Evolutionary conservation across 108 stramenopile species (phyloP), one percentile per base, ranked within the genome.

Genomic region (Skeletonema grethae): DNA sequence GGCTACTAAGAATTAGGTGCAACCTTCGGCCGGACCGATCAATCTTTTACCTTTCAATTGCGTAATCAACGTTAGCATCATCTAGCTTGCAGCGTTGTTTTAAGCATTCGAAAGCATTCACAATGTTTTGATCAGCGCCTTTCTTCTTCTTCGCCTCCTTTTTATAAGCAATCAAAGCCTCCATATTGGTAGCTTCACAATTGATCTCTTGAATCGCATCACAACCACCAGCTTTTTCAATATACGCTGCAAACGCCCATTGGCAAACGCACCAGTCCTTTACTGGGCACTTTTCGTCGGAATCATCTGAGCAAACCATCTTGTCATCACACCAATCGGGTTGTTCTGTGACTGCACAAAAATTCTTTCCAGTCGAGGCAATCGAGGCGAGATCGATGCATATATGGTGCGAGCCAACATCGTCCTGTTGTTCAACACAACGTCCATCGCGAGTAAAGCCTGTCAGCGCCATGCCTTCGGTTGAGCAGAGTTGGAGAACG

Each of bases 231-330:
- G 88, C 85, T 18, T 75, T 75, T 48, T 84, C 34, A 15, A 90
- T 64, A 61, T 88, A 88, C 22, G 67, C 64, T 7, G 84, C 85
- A 75, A 88, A 90, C 0, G 90, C 90, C 87, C 87, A 88, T 48
- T 88, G 84, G 45, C 87, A 88, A 55, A 86, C 87, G 59, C 85
- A 86, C 85, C 85, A 88, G 58, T 88, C 43, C 45, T 79, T 8
- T 7, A 88, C 62, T 4, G 75, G 56, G 56, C 82, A 85, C 15
- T 12, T 38, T 2, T 20, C n/a, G 1, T 63, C 39, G 10, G 39
- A 56, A 56, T 83, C 67, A 7, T 79, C 82, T 48, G 85, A 71
- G 43, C 86, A 87, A 16, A 75, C 77, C 82, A 83, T 81, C 68
- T 73, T 29, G 34, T 55, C 24, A 5, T 67, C 59, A 58, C 82